Evolutionary conservation across 75 land plant species (phyloP).

Genomic region (Isoetes taiwanensis): DNA sequence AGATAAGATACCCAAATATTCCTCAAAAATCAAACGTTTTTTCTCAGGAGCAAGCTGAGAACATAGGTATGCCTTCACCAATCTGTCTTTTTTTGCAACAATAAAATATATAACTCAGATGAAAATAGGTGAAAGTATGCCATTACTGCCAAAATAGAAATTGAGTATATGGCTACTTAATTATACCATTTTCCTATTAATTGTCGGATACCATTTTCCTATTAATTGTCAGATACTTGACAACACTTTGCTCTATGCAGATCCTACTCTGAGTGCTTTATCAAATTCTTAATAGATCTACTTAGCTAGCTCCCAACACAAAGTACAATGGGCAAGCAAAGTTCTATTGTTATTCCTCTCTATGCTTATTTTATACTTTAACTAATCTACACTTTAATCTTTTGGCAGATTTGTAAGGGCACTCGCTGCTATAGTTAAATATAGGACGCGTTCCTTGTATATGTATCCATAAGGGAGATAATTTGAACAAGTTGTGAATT

Average conservation of each 20-base stretch:
- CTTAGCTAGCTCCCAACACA: conserved; percentile 91
- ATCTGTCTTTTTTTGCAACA: too few species aligned
- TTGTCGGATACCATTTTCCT: too few species aligned
- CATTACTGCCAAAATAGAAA: neutral
- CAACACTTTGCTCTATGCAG: conserved; percentile 35
- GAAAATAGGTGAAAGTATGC: neutral
- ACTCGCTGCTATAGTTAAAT: conserved; percentile 74
- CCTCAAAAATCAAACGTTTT: too few species aligned
- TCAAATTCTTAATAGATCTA: conserved; percentile 90
- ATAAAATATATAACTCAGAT: too few species aligned
- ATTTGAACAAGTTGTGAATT: conserved; percentile 79
- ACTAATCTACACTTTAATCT: neutral
- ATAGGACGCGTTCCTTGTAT: conserved; percentile 76
- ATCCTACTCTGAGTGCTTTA: conserved; percentile 86
- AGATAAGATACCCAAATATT: too few species aligned
- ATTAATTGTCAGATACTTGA: conserved; percentile 39
- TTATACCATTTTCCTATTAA: too few species aligned
- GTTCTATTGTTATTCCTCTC: neutral
- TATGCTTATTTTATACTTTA: neutral
- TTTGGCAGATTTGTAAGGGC: conserved; percentile 54
- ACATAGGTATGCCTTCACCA: too few species aligned
- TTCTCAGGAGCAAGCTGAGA: too few species aligned
- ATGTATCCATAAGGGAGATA: conserved; percentile 63
- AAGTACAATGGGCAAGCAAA: conserved; percentile 23
- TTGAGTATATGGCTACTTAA: neutral